phyloP scores from a whole-genome alignment of 2,329 filamentous ascomycete genomes.

The Cordyceps militaris region DNA sequence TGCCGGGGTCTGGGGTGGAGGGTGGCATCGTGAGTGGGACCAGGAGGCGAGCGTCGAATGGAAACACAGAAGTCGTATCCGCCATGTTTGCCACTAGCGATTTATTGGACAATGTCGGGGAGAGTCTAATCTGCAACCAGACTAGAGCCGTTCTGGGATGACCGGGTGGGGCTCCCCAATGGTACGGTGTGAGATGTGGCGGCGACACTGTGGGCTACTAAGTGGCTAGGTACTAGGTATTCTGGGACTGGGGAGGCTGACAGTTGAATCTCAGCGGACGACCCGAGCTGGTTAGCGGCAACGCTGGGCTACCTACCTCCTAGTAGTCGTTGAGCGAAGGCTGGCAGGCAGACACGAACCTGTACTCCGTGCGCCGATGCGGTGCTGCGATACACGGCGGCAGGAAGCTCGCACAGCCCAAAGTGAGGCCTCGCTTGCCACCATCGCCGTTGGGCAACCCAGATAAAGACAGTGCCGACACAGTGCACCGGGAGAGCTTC shows the following conservation, averaged over 20 bases:
- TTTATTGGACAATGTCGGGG: not conserved
- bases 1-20: slow-evolving; percentile 1
- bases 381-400: not conserved
- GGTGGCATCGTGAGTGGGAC: slow-evolving; percentile 6
- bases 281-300: not conserved
- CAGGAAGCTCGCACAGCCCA: not conserved
- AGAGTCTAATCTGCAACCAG: slow-evolving; percentile 1
- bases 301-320: too few species aligned
- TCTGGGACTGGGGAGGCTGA: too few species aligned
- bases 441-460: not conserved
- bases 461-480: not conserved
- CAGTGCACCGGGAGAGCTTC: not conserved
- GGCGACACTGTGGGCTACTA: not conserved
- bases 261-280: too few species aligned
- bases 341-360: too few species aligned
- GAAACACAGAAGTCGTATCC: not conserved
- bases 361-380: not conserved
- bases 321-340: too few species aligned
- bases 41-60: slow-evolving; percentile 1
- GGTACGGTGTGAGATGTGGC: not conserved
- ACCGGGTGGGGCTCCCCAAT: not conserved
- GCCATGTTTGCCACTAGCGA: slow-evolving; percentile 3
- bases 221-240: too few species aligned
- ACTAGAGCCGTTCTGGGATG: not conserved
- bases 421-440: not conserved